Conservation (phyloP, 1,139 yeast species). For the Protomyces inouyei region DNA sequence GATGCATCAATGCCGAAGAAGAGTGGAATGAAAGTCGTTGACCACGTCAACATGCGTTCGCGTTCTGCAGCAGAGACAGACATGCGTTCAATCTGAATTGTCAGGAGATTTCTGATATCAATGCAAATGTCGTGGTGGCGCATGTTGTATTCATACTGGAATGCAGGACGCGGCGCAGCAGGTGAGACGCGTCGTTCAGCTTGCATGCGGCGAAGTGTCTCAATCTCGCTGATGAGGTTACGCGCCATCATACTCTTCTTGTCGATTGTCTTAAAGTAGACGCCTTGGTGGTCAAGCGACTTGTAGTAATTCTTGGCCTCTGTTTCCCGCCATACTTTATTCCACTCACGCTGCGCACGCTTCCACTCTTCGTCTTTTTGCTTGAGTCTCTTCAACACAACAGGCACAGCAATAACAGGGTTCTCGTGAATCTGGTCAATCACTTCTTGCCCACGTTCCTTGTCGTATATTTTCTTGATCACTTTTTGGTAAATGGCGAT, state of each 20-base stretch:
- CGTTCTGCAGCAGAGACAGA: constrained; percentile 78
- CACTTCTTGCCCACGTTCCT: constrained; percentile 91
- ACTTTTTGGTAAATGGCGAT: constrained; percentile 89
- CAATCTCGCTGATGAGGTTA: constrained; percentile 83
- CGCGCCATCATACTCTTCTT: constrained; percentile 86
- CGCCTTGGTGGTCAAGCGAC: constrained; percentile 88
- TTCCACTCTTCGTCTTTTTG: constrained; percentile 99
- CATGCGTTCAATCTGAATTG: constrained; percentile 62
- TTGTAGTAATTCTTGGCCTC: constrained; percentile 93
- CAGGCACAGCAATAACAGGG: constrained; percentile 92
- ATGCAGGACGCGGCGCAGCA: constrained; percentile 70
- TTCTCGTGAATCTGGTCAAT: constrained; percentile 92
- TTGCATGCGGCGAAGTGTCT: constrained; percentile 89
- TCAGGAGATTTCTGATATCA: constrained; percentile 67
- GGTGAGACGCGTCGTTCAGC: constrained; percentile 74
- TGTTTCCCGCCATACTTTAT: constrained; percentile 97
- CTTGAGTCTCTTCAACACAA: constrained; percentile 82
- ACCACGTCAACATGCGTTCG: constrained; percentile 66
- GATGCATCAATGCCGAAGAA: constrained; percentile 54
- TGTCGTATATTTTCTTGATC: constrained; percentile 84
- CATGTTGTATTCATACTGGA: constrained; percentile 67
- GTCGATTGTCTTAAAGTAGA: constrained; percentile 94
- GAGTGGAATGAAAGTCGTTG: constrained; percentile 62
- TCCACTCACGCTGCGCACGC: constrained; percentile 97
- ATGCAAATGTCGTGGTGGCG: constrained; percentile 62